Evolutionary conservation across 2,329 filamentous ascomycete genomes (phyloP).

Genomic region (Penicillium aurantiogriseum): DNA sequence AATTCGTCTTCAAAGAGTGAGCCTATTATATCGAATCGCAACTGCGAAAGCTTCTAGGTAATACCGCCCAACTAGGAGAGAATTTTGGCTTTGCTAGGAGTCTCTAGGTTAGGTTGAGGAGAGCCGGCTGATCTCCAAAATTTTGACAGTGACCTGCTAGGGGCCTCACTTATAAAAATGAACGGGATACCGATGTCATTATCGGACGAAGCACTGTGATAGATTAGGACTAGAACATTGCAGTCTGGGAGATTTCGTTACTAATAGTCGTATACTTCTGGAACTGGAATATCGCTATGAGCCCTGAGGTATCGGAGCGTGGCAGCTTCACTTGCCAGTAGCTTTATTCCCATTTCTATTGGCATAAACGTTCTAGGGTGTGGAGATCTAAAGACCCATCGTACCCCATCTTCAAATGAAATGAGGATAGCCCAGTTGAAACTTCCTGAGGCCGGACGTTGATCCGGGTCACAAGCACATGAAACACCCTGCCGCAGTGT

Average conservation of each 20-base stretch:
- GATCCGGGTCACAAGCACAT: not conserved
- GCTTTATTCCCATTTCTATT: not conserved
- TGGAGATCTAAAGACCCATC: not conserved
- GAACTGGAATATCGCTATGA: conserved; percentile 1
- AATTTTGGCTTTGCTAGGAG: not conserved
- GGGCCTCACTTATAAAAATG: not conserved
- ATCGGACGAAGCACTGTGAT: not conserved
- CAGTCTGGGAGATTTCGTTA: not conserved
- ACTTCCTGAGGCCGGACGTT: not conserved
- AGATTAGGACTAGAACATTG: not conserved
- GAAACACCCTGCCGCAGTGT: conserved; percentile 1
- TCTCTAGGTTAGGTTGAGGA: not conserved
- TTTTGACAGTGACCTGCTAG: not conserved
- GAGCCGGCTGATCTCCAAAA: not conserved
- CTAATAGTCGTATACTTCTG: not conserved
- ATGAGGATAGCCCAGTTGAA: conserved; percentile 2
- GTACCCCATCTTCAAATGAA: not conserved
- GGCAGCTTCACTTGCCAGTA: conserved; percentile 1
- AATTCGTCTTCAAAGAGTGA: not conserved
- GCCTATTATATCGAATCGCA: not conserved
- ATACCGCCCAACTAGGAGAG: not conserved
- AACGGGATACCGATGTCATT: not conserved
- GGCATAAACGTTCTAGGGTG: not conserved
- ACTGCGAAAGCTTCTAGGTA: not conserved
- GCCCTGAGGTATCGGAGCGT: not conserved